Base-by-base conservation (phyloP, 371 early-diverging fungal species). In the Mucor indicus region DNA sequence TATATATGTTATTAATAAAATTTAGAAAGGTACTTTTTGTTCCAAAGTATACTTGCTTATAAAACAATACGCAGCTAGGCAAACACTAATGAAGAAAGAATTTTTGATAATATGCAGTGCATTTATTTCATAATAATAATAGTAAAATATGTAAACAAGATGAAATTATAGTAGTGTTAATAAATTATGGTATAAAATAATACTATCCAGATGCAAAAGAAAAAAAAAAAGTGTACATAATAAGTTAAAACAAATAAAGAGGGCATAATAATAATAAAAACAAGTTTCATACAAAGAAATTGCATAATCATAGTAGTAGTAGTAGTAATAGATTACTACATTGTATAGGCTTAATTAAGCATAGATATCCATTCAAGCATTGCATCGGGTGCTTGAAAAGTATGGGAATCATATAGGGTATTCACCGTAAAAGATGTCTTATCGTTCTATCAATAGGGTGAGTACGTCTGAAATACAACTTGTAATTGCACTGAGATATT, bases 321-420 rank as follows among this genome's bases (percentile, higher is more conserved):
- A n/a, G n/a, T n/a, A n/a, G n/a, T n/a, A n/a, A n/a, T n/a, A n/a
- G n/a, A n/a, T n/a, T n/a, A n/a, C n/a, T n/a, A n/a, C n/a, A n/a
- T n/a, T n/a, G n/a, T n/a, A n/a, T n/a, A n/a, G n/a, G n/a, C n/a
- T 36, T 44, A 50, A 23, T 44, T 46, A 39, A 56, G 39, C 35
- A 42, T 44, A 27, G 44, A 21, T 21, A 60, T 48, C 60, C 60
- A 60, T 41, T 55, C 54, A 17, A 24, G 31, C 55, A 54, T 50
- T 22, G 42, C 43, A 32, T 60, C 55, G 24, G 47, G 50, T 42
- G 55, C 55, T 47, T 60, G 60, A 15, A 60, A 47, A 19, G 42
- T 50, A 55, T 55, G 48, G 20, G 60, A 55, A 19, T 55, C 46
- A 38, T 55, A 50, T 4, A 50, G 55, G 55, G 55, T 60, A 60